A percentile compares a stretch with the other conserved stretches of the same genome.
Evolutionary conservation across 441 rosid genomes (phyloP).

Genomic region (Bruguiera hainesii): DNA sequence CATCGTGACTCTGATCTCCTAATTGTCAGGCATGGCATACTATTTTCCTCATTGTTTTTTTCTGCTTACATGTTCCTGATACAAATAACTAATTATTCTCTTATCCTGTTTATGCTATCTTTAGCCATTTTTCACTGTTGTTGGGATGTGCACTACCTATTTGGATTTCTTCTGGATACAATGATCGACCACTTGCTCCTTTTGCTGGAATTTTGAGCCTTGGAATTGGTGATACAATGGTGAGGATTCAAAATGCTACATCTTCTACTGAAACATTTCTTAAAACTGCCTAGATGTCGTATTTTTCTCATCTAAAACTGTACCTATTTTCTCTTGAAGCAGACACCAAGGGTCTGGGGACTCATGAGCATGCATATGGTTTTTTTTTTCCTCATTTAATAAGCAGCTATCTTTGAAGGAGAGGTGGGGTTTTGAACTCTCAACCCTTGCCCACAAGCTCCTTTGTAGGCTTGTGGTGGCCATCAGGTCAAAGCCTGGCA

Average conservation of each 20-base stretch:
- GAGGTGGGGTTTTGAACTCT: too few species aligned
- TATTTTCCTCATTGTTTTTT: slow-evolving; percentile 13
- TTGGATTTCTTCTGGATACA: slow-evolving; percentile 95
- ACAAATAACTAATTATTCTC: slow-evolving; percentile 5
- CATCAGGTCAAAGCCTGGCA: too few species aligned
- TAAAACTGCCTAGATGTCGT: slow-evolving; percentile 9
- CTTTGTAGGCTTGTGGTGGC: too few species aligned
- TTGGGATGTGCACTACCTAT: slow-evolving; percentile 98
- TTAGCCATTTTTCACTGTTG: slow-evolving; percentile 91
- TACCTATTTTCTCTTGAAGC: neutral
- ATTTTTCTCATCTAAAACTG: neutral
- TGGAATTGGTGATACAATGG: slow-evolving; percentile 99
- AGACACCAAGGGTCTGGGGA: slow-evolving; percentile 1
- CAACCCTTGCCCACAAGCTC: too few species aligned
- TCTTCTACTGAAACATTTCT: neutral
- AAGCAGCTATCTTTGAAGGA: too few species aligned
- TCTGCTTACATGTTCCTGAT: slow-evolving; percentile 8
- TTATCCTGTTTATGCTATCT: slow-evolving; percentile 15
- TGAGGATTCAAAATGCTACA: slow-evolving; percentile 30
- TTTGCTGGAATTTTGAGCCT: slow-evolving; percentile 99
- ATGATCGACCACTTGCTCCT: slow-evolving; percentile 91
- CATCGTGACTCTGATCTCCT: slow-evolving; percentile 96
- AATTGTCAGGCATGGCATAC: slow-evolving; percentile 63
- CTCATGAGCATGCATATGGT: neutral
- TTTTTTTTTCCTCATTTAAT: too few species aligned